These are phyloP conservation scores for Fusarium nanum DNA, from an alignment of 2,329 filamentous ascomycete genomes.

Conservation along the genomic window DNA sequence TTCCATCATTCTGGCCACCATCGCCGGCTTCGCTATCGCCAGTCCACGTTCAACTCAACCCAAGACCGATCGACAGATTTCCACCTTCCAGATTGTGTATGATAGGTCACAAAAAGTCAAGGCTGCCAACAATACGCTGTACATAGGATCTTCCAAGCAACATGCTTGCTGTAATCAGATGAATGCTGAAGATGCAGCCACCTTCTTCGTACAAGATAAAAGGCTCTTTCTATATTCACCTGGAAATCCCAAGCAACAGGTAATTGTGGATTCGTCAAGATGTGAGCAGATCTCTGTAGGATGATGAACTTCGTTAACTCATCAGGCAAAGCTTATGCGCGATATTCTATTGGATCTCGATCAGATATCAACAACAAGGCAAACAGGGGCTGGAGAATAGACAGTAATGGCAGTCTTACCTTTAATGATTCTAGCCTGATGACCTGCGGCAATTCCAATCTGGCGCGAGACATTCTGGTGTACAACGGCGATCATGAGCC, in stretches of 20 bases:
- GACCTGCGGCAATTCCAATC: neutral
- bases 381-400: neutral
- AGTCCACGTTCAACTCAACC: too few relatives aligned
- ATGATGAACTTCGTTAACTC: neutral
- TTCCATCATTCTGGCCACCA: too few relatives aligned
- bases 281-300: too few relatives aligned
- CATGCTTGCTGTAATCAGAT: constrained; percentile 6
- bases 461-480: neutral
- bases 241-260: constrained; percentile 2
- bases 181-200: constrained; percentile 3
- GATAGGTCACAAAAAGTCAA: neutral
- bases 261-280: neutral
- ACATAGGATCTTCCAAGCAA: neutral
- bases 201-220: neutral
- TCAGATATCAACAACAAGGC: too few relatives aligned
- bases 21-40: too few relatives aligned
- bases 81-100: neutral
- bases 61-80: too few relatives aligned
- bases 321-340: neutral
- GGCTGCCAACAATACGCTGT: neutral
- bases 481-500: neutral
- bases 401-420: neutral
- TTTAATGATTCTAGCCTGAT: neutral
- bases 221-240: constrained; percentile 11
- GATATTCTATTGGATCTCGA: neutral